Evolutionary conservation across 2,329 filamentous ascomycete genomes (phyloP).

Genomic region (Pseudomassariella vexata): DNA sequence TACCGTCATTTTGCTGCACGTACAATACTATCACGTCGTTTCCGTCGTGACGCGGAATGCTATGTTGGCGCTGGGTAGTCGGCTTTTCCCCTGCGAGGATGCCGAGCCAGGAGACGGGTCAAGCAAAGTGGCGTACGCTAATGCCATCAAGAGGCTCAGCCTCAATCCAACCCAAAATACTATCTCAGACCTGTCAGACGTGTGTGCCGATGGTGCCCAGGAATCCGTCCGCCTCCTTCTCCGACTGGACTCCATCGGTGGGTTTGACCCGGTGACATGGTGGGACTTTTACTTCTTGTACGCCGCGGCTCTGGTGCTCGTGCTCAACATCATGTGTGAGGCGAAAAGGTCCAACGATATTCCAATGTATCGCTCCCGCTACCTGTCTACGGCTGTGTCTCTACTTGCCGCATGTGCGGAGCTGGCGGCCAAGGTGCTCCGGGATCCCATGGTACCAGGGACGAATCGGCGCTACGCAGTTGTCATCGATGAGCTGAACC

Average conservation of each 20-base stretch:
- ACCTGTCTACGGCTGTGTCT: conserved; percentile 25
- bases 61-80: conserved; percentile 25
- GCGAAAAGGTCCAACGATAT: conserved; percentile 14
- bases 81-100: not conserved
- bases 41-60: conserved; percentile 30
- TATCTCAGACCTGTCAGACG: conserved; percentile 25
- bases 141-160: conserved; percentile 18
- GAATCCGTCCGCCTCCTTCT: conserved; percentile 25
- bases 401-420: conserved; percentile 19
- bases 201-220: conserved; percentile 30
- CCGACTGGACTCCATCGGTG: conserved; percentile 27
- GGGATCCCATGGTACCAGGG: conserved; percentile 28
- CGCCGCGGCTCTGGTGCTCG: conserved; percentile 27
- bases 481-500: conserved; percentile 27
- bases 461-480: conserved; percentile 29
- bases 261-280: conserved; percentile 32
- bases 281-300: conserved; percentile 34
- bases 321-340: conserved; percentile 29
- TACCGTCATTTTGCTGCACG: conserved; percentile 30
- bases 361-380: conserved; percentile 14
- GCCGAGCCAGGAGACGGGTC: not conserved
- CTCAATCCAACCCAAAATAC: conserved; percentile 19
- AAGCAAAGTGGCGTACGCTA: too few species aligned
- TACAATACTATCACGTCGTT: conserved; percentile 32
- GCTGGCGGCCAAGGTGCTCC: conserved; percentile 22